Evolutionary conservation across 805 yeast genomes (phyloP).

Genomic region (Myxozyma mucilagina): DNA sequence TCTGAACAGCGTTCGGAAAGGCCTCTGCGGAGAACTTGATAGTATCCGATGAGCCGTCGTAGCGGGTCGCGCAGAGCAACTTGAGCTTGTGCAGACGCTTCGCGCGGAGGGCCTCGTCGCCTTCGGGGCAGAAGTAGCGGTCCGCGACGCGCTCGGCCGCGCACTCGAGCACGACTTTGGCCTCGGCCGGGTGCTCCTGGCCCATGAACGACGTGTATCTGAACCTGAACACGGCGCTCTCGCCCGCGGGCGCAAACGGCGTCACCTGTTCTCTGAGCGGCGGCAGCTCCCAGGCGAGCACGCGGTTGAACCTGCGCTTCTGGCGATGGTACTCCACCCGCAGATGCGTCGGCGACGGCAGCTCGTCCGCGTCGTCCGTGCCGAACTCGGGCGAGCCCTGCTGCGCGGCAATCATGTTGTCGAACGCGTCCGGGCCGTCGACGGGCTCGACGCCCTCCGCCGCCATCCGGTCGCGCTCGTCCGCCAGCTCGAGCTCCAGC

Average conservation of each 20-base stretch:
- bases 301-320: slow-evolving; percentile 71
- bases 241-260: slow-evolving; percentile 12
- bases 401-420: not conserved
- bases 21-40: slow-evolving; percentile 66
- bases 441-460: not conserved
- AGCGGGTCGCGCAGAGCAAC: slow-evolving; percentile 76
- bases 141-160: slow-evolving; percentile 51
- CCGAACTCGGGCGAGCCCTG: not conserved
- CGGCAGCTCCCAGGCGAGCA: slow-evolving; percentile 93
- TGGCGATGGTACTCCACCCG: slow-evolving; percentile 69
- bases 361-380: slow-evolving; percentile 1
- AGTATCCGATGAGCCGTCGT: slow-evolving; percentile 58
- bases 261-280: slow-evolving; percentile 44
- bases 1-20: slow-evolving; percentile 79
- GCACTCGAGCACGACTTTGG: slow-evolving; percentile 64
- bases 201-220: slow-evolving; percentile 74
- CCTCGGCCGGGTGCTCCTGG: slow-evolving; percentile 67
- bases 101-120: not conserved
- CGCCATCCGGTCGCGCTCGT: not conserved
- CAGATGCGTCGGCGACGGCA: slow-evolving; percentile 51
- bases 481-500: not conserved
- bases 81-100: slow-evolving; percentile 70
- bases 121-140: slow-evolving; percentile 45
- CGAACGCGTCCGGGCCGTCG: not conserved
- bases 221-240: slow-evolving; percentile 49